Evolutionary conservation across 129 eudicot species (phyloP).

Genomic region (Pittosporum tobira): DNA sequence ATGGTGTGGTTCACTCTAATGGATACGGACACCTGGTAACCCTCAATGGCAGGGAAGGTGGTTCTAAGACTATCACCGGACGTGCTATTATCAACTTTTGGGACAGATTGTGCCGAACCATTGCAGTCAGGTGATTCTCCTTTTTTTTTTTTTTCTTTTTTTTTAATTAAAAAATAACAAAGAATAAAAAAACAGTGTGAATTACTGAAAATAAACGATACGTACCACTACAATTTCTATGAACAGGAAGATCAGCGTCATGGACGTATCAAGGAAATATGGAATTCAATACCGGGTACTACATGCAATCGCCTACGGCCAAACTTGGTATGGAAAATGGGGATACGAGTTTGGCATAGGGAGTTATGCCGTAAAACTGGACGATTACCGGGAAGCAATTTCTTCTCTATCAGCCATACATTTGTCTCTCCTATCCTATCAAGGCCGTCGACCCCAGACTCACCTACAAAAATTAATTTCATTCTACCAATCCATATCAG

Average conservation of each 20-base stretch:
- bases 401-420: background rate
- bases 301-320: slow-evolving; percentile 5
- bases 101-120: slow-evolving; percentile 13
- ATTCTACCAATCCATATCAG: background rate
- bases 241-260: slow-evolving; percentile 9
- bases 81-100: slow-evolving; percentile 4
- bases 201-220: background rate
- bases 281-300: slow-evolving; percentile 2
- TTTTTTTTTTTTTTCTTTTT: background rate
- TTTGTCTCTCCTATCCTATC: slow-evolving; percentile 1
- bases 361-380: background rate
- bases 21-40: slow-evolving; percentile 10
- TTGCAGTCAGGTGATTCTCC: slow-evolving; percentile 7
- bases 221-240: background rate
- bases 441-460: background rate
- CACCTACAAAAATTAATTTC: background rate
- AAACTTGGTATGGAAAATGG: slow-evolving; percentile 12
- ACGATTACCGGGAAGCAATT: background rate
- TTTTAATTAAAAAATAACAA: too few relatives aligned
- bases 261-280: slow-evolving; percentile 8
- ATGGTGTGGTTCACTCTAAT: slow-evolving; percentile 7
- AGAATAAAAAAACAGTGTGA: too few relatives aligned
- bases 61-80: background rate
- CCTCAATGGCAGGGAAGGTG: slow-evolving; percentile 13
- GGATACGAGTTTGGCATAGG: slow-evolving; percentile 10